Conservation (phyloP, 176 grass and related monocot genomes). For the Echinochloa phyllopogon region DNA sequence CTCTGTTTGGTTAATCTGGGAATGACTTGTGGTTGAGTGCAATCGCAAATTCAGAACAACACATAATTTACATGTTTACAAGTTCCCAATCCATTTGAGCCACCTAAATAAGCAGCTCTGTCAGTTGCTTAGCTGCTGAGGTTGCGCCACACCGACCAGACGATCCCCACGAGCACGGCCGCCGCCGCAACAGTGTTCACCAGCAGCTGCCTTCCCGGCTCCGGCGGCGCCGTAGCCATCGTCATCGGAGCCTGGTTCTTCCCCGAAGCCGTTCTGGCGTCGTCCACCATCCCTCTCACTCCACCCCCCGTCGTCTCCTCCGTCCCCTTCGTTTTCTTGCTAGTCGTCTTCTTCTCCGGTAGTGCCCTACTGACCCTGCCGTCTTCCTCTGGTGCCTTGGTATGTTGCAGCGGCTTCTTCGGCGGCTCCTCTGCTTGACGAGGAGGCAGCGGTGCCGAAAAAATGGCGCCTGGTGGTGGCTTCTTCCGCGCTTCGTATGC, state of each 20-base stretch:
- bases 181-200: slow-evolving; percentile 41
- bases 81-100: not conserved
- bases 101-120: not conserved
- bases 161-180: slow-evolving; percentile 44
- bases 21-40: not conserved
- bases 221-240: not conserved
- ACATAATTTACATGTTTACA: slow-evolving; percentile 15
- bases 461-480: not conserved
- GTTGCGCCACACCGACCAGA: slow-evolving; percentile 26
- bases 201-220: slow-evolving; percentile 26
- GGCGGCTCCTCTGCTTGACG: not conserved
- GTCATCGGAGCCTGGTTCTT: not conserved
- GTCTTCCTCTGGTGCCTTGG: not conserved
- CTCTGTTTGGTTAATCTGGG: too few relatives aligned
- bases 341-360: not conserved
- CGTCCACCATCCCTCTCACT: not conserved
- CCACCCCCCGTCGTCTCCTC: not conserved
- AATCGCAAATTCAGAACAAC: not conserved
- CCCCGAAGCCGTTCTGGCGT: not conserved
- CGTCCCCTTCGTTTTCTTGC: too few relatives aligned
- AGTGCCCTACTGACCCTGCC: not conserved
- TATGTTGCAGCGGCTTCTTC: slow-evolving; percentile 3
- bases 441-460: not conserved
- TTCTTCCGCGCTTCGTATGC: not conserved
- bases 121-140: not conserved